phyloP scores from a whole-genome alignment of 2,329 filamentous ascomycete genomes.

The Phialophora macrospora region DNA sequence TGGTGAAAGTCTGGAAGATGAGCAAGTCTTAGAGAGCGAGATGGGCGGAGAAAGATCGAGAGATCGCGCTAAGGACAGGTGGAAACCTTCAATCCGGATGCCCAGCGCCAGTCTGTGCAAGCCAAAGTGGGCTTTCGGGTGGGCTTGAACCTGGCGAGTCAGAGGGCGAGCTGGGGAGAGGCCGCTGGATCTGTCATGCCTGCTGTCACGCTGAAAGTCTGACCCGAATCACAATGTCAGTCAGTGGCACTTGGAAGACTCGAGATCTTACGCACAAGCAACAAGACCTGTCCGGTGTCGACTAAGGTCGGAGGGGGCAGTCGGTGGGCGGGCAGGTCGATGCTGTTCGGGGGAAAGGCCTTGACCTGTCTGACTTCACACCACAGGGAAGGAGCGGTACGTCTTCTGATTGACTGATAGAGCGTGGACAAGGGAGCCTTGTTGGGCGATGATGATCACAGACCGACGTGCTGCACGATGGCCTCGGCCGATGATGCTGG shows the following conservation, averaged over 20 bases:
- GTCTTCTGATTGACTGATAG: constrained; percentile 15
- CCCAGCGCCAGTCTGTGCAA: constrained; percentile 14
- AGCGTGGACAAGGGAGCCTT: constrained; percentile 11
- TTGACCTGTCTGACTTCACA: not conserved
- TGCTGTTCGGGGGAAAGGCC: not conserved
- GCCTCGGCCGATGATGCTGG: constrained; percentile 18
- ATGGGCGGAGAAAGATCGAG: constrained; percentile 40
- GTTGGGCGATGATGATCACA: constrained; percentile 15
- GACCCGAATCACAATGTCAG: constrained; percentile 17
- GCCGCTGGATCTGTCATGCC: constrained; percentile 8
- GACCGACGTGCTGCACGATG: constrained; percentile 15
- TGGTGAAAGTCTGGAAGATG: constrained; percentile 35
- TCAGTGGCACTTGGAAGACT: constrained; percentile 7
- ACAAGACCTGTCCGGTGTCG: not conserved
- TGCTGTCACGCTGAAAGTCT: constrained; percentile 15
- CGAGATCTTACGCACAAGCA: not conserved
- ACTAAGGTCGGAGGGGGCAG: no score
- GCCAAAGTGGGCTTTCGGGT: constrained; percentile 7
- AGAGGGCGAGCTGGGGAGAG: constrained; percentile 7
- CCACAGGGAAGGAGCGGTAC: constrained; percentile 11
- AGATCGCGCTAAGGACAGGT: constrained; percentile 37
- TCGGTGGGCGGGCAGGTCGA: constrained; percentile 5
- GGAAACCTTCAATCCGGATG: constrained; percentile 22
- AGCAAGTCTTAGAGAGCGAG: constrained; percentile 39
- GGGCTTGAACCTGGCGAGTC: constrained; percentile 18